Base-by-base conservation (phyloP, 176 grass and related monocot species). In the Zea mays region DNA sequence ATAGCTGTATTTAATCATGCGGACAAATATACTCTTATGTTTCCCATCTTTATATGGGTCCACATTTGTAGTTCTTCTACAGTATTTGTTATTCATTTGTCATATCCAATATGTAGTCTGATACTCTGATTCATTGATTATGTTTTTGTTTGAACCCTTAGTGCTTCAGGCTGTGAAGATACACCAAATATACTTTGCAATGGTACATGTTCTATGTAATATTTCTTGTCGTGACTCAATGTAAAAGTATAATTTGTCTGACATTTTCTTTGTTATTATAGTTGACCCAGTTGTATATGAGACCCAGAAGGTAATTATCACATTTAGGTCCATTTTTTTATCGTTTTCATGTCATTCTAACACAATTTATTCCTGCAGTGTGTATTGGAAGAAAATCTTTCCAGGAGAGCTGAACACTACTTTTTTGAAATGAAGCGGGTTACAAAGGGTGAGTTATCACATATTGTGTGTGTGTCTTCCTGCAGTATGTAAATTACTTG, bases 331-430 rank as follows among this genome's bases (percentile, higher is more conserved):
- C 17, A 64, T 1, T 80, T 41, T 58, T 47, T 10, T 78, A 57
- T 62, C 35, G 15, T 55, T 41, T 55, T 75, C 10, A 77, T 67
- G 62, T 27, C 4, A 39, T 80, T 42, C 20, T 10, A 70, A 10
- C 38, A 71, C 48, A 35, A 63, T 37, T 17, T 82, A 33, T 82
- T 84, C 20, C 11, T 76, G 20, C 81, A 93, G 96, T 71, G 49
- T 37, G 51, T 77, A 80, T 89, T 99, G 69, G 79, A 87, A 21
- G 85, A 72, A 74, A 89, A 99, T 39, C 71, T 95, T 80, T 86
- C 78, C 68, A 95, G 81, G 83, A 92, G 96, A 82, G 92, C 87
- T 76, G 85, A 90, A 67, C 96, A 99, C 66, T 99, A 95, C 78
- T 98, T 88, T 49, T 99, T 87, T 78, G 96, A 99, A 88, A 89